Evolutionary conservation across 371 early-diverging fungal species (phyloP), one percentile per base, ranked within the genome.

Genomic region (Funneliformis caledonium): DNA sequence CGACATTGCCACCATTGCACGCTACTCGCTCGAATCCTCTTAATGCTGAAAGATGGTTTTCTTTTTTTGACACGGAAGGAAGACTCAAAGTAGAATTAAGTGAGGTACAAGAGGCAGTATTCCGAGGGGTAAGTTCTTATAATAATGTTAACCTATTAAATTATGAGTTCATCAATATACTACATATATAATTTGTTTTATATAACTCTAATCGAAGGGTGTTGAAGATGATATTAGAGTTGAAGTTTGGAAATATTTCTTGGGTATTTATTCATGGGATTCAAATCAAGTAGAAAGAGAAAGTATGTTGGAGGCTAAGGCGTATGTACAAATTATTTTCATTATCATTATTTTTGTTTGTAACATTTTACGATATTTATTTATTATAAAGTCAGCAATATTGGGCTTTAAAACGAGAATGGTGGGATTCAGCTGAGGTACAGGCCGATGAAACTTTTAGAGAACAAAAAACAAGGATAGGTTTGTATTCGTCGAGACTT

Each of bases 241-340:
- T 26, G 92, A 94, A 73, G 96, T 95, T 5, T 98, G 96, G 97
- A 95, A 94, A 84, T 98, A 93, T 79, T 84, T 98, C 47, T 83
- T 97, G 50, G 92, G 90, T 1, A 88, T 97, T 4, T 96, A 95
- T 81, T 92, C 96, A 4, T 97, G 96, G 96, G 85, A 91, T 22
- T 94, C 94, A 11, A 93, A 92, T 4, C 93, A 92, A 80, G 87
- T 86, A 16, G 94, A 96, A 82, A 92, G 96, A 50, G 85, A 89
- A 48, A 89, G 84, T 7, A 91, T 94, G 22, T 88, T 89, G 12
- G 83, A 85, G 11, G 86, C 86, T 14, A 92, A 90, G 77, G 81
- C 85, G 93, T 92, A 82, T 74, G 87, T 80, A 52, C 50, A 0
- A 19, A 56, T 77, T n/a, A 7, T 73, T 26, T 42, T 16, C 61